Percentiles rank a stretch among this genome's conserved stretches.
phyloP scores from a whole-genome alignment of 2,329 filamentous ascomycete genomes.

The Neonectria neomacrospora region DNA sequence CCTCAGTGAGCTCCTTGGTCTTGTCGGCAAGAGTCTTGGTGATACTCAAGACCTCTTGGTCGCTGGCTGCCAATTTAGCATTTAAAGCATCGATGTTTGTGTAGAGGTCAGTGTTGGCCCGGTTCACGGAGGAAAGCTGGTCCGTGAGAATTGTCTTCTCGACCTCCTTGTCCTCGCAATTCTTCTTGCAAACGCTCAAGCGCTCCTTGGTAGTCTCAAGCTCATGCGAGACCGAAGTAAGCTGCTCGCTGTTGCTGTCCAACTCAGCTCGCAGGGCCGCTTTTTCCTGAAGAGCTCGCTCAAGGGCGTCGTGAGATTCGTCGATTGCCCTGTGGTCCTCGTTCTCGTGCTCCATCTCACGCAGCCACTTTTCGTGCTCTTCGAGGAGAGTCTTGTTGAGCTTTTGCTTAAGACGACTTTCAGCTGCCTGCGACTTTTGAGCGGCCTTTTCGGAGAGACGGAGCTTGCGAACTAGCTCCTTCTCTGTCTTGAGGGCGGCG shows the following conservation, averaged over 20 bases:
- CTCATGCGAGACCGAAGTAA: neutral
- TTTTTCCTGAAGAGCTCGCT: constrained; percentile 6
- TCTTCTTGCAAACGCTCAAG: constrained; percentile 6
- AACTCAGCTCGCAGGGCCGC: constrained; percentile 2
- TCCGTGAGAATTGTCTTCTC: neutral
- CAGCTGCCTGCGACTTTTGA: neutral
- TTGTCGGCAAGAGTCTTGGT: neutral
- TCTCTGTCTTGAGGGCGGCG: constrained; percentile 3
- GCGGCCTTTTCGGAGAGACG: constrained; percentile 4
- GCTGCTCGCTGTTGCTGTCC: constrained; percentile 5
- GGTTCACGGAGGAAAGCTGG: constrained; percentile 4
- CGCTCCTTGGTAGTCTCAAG: constrained; percentile 1
- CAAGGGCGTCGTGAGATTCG: constrained; percentile 1
- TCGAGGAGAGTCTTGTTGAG: constrained; percentile 11
- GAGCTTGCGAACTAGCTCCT: constrained; percentile 7
- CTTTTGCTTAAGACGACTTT: constrained; percentile 7
- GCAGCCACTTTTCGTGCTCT: constrained; percentile 8
- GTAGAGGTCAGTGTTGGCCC: constrained; percentile 4
- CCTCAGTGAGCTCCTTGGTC: neutral
- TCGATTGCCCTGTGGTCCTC: constrained; percentile 8
- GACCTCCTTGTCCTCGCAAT: constrained; percentile 5
- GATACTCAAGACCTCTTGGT: neutral
- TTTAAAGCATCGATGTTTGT: neutral
- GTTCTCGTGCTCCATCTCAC: neutral
- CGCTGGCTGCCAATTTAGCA: neutral